Evolutionary conservation across 164 flowering plant genomes (phyloP), one percentile per base, ranked within the genome.

Genomic region (Santalum album): DNA sequence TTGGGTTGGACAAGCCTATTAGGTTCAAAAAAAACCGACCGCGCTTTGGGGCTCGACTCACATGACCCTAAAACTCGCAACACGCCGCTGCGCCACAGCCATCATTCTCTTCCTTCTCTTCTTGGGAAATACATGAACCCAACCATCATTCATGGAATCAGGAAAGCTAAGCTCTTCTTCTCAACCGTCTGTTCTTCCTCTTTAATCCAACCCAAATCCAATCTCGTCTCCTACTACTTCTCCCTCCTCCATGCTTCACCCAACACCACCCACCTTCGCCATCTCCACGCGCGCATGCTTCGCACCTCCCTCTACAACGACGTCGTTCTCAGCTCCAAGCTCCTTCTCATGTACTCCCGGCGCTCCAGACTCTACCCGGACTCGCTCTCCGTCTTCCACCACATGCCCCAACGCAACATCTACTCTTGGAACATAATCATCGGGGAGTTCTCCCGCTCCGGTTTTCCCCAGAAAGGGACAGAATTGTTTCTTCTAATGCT

Each of bases 271-370:
- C 60, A 62, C 17, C 55, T 62, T 14, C 66, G 60, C 44, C 66
- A 62, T 15, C 60, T 62, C 43, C 66, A 56, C 32, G 60, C 66
- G 18, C 66, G 56, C 45, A 17, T 62, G 11, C 60, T 62, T 21
- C 59, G 60, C 1, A 62, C 66, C 32, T 50, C 66, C 24, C 60
- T 62, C 16, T 62, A 56, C 60, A 22, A 27, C 48, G 52, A 62
- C 44, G 66, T 62, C 25, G 16, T 62, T 22, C 59, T 62, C 29
- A 49, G 49, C 29, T 55, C 66, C 34, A 62, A 62, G 66, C 66
- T 62, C 51, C 45, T 56, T 25, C 21, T 50, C 19, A 29, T 40
- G 50, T 62, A 62, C 49, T 49, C 66, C 51, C 32, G 20, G 1
- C 66, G 16, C 51, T 7, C 23, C 50, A 20, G 4, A 10, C 66